phyloP scores from a whole-genome alignment of 106 monocot genomes.

The Triglochin maritima region DNA sequence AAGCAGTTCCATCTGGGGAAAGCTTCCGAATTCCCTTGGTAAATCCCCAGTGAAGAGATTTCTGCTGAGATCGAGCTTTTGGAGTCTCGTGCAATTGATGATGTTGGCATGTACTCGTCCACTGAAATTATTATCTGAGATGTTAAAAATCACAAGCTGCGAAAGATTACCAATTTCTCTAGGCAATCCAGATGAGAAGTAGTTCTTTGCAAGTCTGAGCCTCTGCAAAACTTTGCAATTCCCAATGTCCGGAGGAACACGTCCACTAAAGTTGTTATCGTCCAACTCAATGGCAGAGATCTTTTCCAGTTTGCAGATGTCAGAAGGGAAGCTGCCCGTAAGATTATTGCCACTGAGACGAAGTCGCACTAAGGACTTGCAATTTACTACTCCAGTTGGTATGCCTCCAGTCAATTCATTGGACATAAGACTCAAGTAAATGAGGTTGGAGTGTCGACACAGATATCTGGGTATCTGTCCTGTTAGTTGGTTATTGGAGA shows the following conservation, averaged over 20 bases:
- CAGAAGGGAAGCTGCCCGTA: conserved; percentile 72
- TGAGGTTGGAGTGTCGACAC: conserved; percentile 74
- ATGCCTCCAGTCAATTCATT: conserved; percentile 72
- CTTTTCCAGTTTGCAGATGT: conserved; percentile 64
- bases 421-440: conserved; percentile 57
- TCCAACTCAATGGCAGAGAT: conserved; percentile 67
- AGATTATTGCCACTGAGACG: conserved; percentile 63
- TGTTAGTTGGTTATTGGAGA: conserved; percentile 76
- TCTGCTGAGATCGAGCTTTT: conserved; percentile 77
- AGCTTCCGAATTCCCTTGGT: conserved; percentile 59
- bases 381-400: conserved; percentile 46
- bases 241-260: conserved; percentile 66
- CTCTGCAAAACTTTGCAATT: conserved; percentile 65
- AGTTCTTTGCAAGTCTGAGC: conserved; percentile 57
- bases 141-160: conserved; percentile 65
- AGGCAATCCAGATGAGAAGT: conserved; percentile 61
- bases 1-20: conserved; percentile 68
- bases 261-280: conserved; percentile 69
- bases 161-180: conserved; percentile 61
- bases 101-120: conserved; percentile 56
- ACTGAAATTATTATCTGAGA: conserved; percentile 62
- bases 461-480: conserved; percentile 63
- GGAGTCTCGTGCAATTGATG: conserved; percentile 57
- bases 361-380: conserved; percentile 68
- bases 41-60: conserved; percentile 49